Evolutionary conservation across 202 grass and related monocot genomes (phyloP), one percentile per base, ranked within the genome.

Genomic region (Hordeum pubiflorum): DNA sequence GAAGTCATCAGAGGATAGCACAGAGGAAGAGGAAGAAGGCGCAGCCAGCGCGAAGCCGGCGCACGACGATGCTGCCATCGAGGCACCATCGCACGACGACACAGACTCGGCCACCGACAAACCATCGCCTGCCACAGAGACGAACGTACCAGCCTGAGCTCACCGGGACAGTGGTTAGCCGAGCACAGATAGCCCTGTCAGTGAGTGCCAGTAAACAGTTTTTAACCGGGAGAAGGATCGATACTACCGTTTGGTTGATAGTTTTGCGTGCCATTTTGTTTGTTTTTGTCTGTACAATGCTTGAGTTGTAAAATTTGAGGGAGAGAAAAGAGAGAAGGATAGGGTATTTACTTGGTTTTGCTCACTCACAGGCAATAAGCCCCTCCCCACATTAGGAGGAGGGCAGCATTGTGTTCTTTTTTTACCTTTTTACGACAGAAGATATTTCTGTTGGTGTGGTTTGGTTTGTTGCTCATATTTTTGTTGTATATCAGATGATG

Each of bases 261-360:
- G 55, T 82, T 86, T 62, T 70, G 75, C 17, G 34, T 90, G 84
- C 37, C 40, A 54, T 83, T 86, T 58, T 61, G 39, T 22, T 84
- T 77, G 21, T 69, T 79, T 78, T 75, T 20, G 1, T 23, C 13
- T 85, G 66, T 85, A 78, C 39, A 74, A 69, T 84, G 78, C 24
- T 87, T 87, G 85, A 87, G 85, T 79, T 87, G 85, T 91, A 87
- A 91, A 87, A 72, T 91, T 86, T 80, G 80, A 86, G 83, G 83
- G 33, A 26, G 44, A 72, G 50, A 8, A 63, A 63, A 33, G 60
- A 63, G 36, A 69, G 10, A 69, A 26, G 27, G 14, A 48, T 27
- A n/a, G 58, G 67, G 26, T 87, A 76, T 75, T 86, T 80, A 79
- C 46, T 82, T 89, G 74, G 60, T 52, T 88, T 84, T 81, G 57